A percentile compares a stretch with the other conserved stretches of the same genome.
Conservation (phyloP, 225 moss, liverwort and hornwort species). For the Straminergon stramineum region DNA sequence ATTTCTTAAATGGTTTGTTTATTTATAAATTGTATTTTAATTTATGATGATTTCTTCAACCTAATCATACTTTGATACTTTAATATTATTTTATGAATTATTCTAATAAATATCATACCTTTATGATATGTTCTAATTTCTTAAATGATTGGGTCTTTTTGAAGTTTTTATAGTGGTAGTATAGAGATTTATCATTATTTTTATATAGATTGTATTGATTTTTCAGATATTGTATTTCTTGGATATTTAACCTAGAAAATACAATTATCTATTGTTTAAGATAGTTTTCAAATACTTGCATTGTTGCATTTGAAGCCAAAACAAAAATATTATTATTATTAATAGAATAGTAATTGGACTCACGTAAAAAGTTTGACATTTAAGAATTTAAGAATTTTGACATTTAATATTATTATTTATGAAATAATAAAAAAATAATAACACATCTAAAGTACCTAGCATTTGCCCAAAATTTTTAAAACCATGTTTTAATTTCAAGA, state of each 20-base stretch:
- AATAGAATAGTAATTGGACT: neutral
- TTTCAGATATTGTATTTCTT: neutral
- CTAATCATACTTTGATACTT: neutral
- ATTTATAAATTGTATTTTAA: too few relatives aligned
- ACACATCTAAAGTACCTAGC: too few relatives aligned
- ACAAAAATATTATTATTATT: neutral
- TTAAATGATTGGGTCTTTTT: neutral
- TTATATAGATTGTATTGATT: neutral
- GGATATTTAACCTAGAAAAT: too few relatives aligned
- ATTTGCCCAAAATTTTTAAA: neutral
- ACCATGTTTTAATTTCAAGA: fast-evolving
- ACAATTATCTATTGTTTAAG: neutral
- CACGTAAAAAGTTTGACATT: neutral
- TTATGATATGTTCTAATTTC: neutral
- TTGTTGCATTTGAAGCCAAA: neutral
- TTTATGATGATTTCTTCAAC: neutral
- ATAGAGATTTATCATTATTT: neutral
- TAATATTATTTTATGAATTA: too few relatives aligned
- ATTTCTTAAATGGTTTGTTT: too few relatives aligned
- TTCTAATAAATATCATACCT: too few relatives aligned
- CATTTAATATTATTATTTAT: too few relatives aligned
- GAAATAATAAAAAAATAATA: too few relatives aligned
- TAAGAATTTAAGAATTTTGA: fast-evolving
- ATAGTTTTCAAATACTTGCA: too few relatives aligned
- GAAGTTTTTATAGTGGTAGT: neutral